Base-by-base conservation (phyloP, 352 stramenopile genomes). In the Thalassiosira ordinaria region DNA sequence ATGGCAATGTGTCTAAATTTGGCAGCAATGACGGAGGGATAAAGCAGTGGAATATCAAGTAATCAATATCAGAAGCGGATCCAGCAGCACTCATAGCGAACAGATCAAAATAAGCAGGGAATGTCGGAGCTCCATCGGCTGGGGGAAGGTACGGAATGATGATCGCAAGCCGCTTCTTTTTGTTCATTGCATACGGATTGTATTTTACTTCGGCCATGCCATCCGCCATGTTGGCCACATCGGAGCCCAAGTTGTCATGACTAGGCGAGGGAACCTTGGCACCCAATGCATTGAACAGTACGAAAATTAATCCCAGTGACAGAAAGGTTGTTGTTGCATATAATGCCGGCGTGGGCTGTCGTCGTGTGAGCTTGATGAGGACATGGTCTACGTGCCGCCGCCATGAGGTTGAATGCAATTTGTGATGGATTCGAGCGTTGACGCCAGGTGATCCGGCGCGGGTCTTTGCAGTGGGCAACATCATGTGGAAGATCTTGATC, bases 61-160 rank as follows among this genome's bases (percentile, higher is more conserved):
- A 95, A 70, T 96, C 92, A 20, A 93, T 80, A 3, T 92, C 47
- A 3, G 22, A 26, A 6, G 77, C 51, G 4, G 89, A 92, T 46
- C 86, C 89, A 8, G 41, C 79, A 0, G 90, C 91, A 31, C 82
- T 84, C 35, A 67, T 80, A 18, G 86, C 89, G 69, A 96, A 96
- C 1, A 94, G 26, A 35, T 88, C 62, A 47, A 94, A 85, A 60
- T 94, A 96, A 0, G 89, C 41, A n/a, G 91, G 92, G 33, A 95
- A 88, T 9, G 74, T 76, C 8, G 83, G 79, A 5, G 77, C 60
- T 22, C 71, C 68, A 46, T 85, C 61, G 5, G 72, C 68, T 4
- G 70, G 57, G 20, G 77, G 56, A 9, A 92, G 67, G 61, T 91
- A 93, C 1, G 89, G 89, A 60, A 93, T 89, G 0, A 93, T 33